phyloP scores from a whole-genome alignment of 83 land plant species.

The Larix sibirica region DNA sequence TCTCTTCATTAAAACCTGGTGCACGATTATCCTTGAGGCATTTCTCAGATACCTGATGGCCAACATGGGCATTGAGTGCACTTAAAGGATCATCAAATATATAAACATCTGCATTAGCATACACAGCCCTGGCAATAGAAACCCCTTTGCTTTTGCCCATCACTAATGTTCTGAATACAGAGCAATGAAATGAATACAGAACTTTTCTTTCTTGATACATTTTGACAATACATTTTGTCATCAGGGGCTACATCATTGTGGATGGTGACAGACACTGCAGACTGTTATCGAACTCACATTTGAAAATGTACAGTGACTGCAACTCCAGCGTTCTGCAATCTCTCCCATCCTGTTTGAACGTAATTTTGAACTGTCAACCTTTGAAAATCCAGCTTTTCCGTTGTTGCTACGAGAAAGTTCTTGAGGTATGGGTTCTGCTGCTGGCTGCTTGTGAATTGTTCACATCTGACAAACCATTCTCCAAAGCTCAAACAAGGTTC shows the following conservation, averaged over 20 bases:
- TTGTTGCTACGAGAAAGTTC: slow-evolving; percentile 24
- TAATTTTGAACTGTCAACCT: not conserved
- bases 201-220: slow-evolving; percentile 3
- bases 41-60: too few relatives aligned
- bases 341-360: not conserved
- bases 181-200: not conserved
- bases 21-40: too few relatives aligned
- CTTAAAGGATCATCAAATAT: too few relatives aligned
- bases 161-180: too few relatives aligned
- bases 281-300: slow-evolving; percentile 15
- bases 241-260: not conserved
- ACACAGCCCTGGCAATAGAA: too few relatives aligned
- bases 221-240: not conserved
- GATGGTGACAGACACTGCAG: slow-evolving; percentile 12
- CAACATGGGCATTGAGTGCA: too few relatives aligned
- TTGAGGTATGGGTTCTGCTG: slow-evolving; percentile 40
- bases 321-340: slow-evolving; percentile 15
- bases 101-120: too few relatives aligned
- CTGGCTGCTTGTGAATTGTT: slow-evolving; percentile 33
- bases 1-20: too few relatives aligned
- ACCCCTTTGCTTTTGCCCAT: too few relatives aligned
- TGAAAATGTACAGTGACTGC: slow-evolving; percentile 23
- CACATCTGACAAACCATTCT: too few relatives aligned
- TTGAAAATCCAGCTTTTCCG: slow-evolving; percentile 8
- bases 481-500: too few relatives aligned